Base-by-base conservation (phyloP, 768 basidiomycete species). In the Termitomyces sp. region DNA sequence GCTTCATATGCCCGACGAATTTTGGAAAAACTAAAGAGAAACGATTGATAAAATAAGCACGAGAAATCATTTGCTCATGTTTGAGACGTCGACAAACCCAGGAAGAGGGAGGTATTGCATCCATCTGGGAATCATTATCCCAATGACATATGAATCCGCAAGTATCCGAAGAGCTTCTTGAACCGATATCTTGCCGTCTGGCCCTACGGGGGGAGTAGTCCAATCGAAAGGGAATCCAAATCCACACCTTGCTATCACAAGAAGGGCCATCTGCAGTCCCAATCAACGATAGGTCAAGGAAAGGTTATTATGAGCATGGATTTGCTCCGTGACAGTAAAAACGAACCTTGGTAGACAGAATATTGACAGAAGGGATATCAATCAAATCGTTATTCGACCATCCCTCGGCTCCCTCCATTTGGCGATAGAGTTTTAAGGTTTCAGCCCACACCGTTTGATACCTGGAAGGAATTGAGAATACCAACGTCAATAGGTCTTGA, bases 181-280 rank as follows among this genome's bases (percentile, higher is more conserved):
- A 3, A 76, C 38, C 6, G 73, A 64, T 64, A 77, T 70, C 0
- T 41, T 63, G 16, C 74, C 75, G 53, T 74, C 70, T 7, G 66
- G 55, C 2, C 68, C 60, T 7, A 51, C 60, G 1, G 76, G 71
- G 12, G 74, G 76, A 7, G 68, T 59, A 12, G 56, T 59, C 77
- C 76, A 79, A 27, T 65, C 64, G 44, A 74, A 72, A 1, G 67
- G 56, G 35, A 79, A 70, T 5, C 78, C 79, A 41, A 79, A 78
- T 0, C 73, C 77, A 54, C 78, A 79, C 50, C 63, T 70, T 10
- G 70, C 72, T 23, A 81, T 70, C 7, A 78, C 58, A 18, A 78
- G 59, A 13, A 79, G 69, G 4, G 77, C 72, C 38, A 76, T 54
- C 77, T 78, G 12, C 22, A 5, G 10, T 56, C 64, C 9, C 54